Base-by-base conservation (phyloP, 2,329 filamentous ascomycete genomes). In the Alternaria brassicae region DNA sequence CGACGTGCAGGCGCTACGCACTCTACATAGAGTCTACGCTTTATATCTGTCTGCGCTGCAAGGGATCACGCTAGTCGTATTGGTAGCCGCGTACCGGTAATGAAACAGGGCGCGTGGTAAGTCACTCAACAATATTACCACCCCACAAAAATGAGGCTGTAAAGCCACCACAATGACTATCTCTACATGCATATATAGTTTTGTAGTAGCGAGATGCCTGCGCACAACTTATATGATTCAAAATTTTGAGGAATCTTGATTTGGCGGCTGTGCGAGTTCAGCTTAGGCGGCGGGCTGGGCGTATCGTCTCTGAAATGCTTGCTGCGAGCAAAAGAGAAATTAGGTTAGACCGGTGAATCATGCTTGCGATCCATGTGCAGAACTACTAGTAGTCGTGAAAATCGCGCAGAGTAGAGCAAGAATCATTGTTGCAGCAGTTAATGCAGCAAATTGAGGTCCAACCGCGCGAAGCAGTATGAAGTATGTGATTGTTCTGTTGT, bases 1-100 rank as follows among this genome's bases (percentile, higher is more conserved):
- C 32, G 17, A 53, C 17, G 25, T 58, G 34, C 4, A 27, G 36
- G 49, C 41, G 32, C 19, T 53, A 53, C 48, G 41, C 34, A 58
- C 4, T 48, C 48, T 48, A 48, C 41, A 19, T 27, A 32, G 27
- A 53, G 41, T 58, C 34, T 23, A 58, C 40, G 12, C 48, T 53
- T 58, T 58, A 53, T 53, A 58, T 41, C 15, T 52, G 17, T 45
- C 23, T 57, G 32, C 48, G 41, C 40, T 8, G 40, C 45, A 56
- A 56, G 47, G 39, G 23, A 52, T 57, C 39, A 57, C 54, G 47
- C 54, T 52, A 57, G 40, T 57, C n/a, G 34, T 58, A 53, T 47
- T 58, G 12, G 40, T 58, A n/a, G 41, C 34, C 25, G 30, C 55
- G 48, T 48, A 34, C 36, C 5, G 4, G 36, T 39, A n/a, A 37